Percentiles rank a stretch among this genome's conserved stretches.
Conservation (phyloP, 2,329 filamentous ascomycete species). For the Hypoxylon sp. region DNA sequence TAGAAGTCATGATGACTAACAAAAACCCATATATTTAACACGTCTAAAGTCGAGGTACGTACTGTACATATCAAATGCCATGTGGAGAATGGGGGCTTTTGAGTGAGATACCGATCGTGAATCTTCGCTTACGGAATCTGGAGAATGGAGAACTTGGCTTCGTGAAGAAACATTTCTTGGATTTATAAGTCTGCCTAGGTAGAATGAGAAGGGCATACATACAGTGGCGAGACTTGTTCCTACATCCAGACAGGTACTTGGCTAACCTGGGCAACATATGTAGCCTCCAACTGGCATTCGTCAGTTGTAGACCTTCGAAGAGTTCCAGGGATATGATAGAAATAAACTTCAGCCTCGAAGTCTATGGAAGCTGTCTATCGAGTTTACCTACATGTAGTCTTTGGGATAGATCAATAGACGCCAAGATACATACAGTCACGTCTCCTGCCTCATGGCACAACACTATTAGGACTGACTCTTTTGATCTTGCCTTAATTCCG, state of each 20-base stretch:
- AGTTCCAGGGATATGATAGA: neutral
- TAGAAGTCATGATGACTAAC: neutral
- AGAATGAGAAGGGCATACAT: neutral
- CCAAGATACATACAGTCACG: neutral
- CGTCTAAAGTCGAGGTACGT: neutral
- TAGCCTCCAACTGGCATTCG: neutral
- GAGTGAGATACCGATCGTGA: neutral
- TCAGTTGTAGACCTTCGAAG: neutral
- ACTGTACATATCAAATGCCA: neutral
- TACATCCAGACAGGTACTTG: no score
- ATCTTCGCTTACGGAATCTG: neutral
- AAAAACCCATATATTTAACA: neutral
- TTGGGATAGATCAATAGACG: neutral
- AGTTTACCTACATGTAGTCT: neutral
- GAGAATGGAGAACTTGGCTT: neutral
- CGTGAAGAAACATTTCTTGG: neutral
- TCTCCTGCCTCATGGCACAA: neutral
- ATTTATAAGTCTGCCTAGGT: no score
- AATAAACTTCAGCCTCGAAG: neutral
- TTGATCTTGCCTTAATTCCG: conserved; percentile 3
- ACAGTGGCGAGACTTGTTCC: neutral
- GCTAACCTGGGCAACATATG: neutral
- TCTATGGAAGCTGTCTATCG: neutral
- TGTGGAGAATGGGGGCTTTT: neutral
- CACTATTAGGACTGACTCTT: neutral